Evolutionary conservation across 2,329 filamentous ascomycete genomes (phyloP), one percentile per base, ranked within the genome.

Genomic region (Nannizziopsis arthrosporioides): DNA sequence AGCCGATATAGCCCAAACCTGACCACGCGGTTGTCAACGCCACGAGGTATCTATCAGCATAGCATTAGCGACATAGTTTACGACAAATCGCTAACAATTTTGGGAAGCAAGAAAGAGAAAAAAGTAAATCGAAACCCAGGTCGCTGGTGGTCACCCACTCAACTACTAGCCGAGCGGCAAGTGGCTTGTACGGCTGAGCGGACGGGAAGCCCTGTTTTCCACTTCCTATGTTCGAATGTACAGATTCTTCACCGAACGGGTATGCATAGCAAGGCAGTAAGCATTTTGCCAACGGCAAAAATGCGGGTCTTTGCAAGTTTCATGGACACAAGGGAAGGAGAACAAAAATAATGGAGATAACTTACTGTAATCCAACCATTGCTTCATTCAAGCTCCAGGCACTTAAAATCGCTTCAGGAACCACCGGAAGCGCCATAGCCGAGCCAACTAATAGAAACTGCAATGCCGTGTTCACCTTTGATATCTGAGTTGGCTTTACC

Each of bases 1-100:
- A 85, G 63, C 83, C 93, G 5, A 94, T 74, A 63, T 98, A 98
- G 64, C 89, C 94, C 11, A 89, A 73, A 6, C 92, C 92, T 53
- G 88, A 95, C 85, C 89, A 96, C 5, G 94, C 68, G 0, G 92
- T 98, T 3, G 92, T 98, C 0, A 75, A 77, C 0, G 88, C 89
- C 2, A 98, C 90, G 11, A 93, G 67, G 57, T 85, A 90, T 61
- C 85, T 90, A 56, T 12, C 17, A 14, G 12, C 7, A 14, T 17
- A 35, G 2, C 7, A 10, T 35, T 27, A 42, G 15, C 17, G 7
- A 27, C 4, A 36, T 10, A 3, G 46, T 31, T 17, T 17, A 36
- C 39, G 48, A 38, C 38, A 45, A 36, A 5, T 43, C 14, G 37
- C 18, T 42, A 50, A 41, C 45, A 45, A 49, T 35, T 19, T 19